Percentiles rank a stretch among this genome's conserved stretches.
phyloP scores from a whole-genome alignment of 2,329 filamentous ascomycete genomes.

The Sclerotinia glacialis region DNA sequence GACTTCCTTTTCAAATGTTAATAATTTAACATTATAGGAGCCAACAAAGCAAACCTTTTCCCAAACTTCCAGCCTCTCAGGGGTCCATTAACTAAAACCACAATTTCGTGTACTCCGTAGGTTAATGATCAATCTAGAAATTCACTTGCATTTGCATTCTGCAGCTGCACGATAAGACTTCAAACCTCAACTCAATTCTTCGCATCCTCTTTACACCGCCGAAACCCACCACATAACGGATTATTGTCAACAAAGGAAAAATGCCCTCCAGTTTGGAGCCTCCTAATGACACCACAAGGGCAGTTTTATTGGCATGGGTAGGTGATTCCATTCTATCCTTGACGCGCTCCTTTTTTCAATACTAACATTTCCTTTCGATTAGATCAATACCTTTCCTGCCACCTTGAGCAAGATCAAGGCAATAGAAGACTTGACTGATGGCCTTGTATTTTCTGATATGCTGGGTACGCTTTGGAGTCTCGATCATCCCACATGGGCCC shows the following conservation, averaged over 20 bases:
- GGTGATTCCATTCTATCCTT: slow-evolving; percentile 29
- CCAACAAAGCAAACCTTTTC: slow-evolving; percentile 1
- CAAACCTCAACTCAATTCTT: slow-evolving; percentile 21
- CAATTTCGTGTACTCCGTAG: slow-evolving; percentile 19
- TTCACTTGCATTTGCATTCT: slow-evolving; percentile 18
- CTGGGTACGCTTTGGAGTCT: slow-evolving; percentile 38
- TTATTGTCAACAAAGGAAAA: slow-evolving; percentile 12
- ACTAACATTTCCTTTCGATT: slow-evolving; percentile 9
- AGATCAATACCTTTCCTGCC: slow-evolving; percentile 42
- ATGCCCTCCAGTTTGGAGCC: slow-evolving; percentile 22
- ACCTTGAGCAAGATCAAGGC: slow-evolving; percentile 32
- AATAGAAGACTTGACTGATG: slow-evolving; percentile 40
- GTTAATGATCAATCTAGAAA: slow-evolving; percentile 13
- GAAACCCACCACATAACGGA: slow-evolving; percentile 17
- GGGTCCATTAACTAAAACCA: slow-evolving; percentile 11
- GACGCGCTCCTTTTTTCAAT: slow-evolving; percentile 10
- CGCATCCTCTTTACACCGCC: slow-evolving; percentile 20
- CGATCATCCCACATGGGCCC: slow-evolving; percentile 40
- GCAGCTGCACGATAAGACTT: slow-evolving; percentile 21
- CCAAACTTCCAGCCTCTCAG: not conserved
- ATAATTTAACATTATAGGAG: not conserved
- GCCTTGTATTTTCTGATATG: slow-evolving; percentile 38
- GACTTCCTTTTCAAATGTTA: not conserved
- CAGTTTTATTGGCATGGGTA: slow-evolving; percentile 57
- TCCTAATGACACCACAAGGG: slow-evolving; percentile 36